A percentile compares a stretch with the other conserved stretches of the same genome.
Evolutionary conservation across 768 basidiomycete genomes (phyloP).

Genomic region (Hypholoma sublateritium): DNA sequence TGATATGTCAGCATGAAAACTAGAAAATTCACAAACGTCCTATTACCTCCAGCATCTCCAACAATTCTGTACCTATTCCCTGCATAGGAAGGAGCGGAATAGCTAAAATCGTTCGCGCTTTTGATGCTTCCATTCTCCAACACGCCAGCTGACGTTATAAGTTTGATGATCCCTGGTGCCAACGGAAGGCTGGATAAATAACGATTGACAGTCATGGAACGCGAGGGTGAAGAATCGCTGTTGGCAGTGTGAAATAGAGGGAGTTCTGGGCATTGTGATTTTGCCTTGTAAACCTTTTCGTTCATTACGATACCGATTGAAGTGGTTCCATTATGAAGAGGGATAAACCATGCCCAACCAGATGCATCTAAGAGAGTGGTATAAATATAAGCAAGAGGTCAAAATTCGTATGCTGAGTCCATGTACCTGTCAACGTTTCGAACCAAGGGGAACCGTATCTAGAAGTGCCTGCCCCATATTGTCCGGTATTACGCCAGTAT

Average conservation of each 20-base stretch:
- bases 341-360: constrained; percentile 75
- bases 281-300: constrained; percentile 46
- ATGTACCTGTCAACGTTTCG: constrained; percentile 66
- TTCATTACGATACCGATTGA: constrained; percentile 66
- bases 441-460: constrained; percentile 66
- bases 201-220: constrained; percentile 31
- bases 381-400: constrained; percentile 1
- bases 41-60: constrained; percentile 66
- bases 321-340: constrained; percentile 61
- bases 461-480: constrained; percentile 48
- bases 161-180: constrained; percentile 45
- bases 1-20: constrained; percentile 1
- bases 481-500: constrained; percentile 60
- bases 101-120: constrained; percentile 63
- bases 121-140: constrained; percentile 44
- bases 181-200: constrained; percentile 46
- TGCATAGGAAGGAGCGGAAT: constrained; percentile 58
- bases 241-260: constrained; percentile 28
- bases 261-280: constrained; percentile 25
- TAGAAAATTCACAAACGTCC: not conserved
- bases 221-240: constrained; percentile 20
- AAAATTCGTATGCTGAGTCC: not conserved
- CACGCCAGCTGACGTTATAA: constrained; percentile 38
- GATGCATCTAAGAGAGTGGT: constrained; percentile 49
- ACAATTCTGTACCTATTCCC: constrained; percentile 56